Conservation (phyloP, 441 rosid species). For the Viola pubescens region DNA sequence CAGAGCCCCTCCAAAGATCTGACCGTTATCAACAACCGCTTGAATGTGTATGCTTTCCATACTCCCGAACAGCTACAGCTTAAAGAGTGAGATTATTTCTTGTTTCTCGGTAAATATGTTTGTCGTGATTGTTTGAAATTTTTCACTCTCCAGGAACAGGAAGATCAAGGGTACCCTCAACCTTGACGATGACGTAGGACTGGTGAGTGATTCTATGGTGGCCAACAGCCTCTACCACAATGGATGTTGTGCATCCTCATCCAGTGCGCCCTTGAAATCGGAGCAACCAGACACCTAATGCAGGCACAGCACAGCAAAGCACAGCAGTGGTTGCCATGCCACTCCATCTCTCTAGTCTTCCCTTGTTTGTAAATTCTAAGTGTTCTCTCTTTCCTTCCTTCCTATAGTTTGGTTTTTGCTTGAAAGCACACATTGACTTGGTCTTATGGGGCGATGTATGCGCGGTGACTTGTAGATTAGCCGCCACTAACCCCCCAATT, state of each 20-base stretch:
- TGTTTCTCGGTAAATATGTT: background rate
- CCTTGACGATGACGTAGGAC: conserved; percentile 73
- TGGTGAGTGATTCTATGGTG: conserved; percentile 89
- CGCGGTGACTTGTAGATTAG: conserved; percentile 39
- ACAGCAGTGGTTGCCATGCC: too few species aligned
- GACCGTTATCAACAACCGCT: conserved; percentile 71
- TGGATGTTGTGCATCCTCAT: conserved; percentile 45
- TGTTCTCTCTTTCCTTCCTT: conserved; percentile 2
- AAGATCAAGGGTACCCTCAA: conserved; percentile 62
- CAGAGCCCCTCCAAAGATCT: conserved; percentile 98
- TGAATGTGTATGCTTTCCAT: conserved; percentile 52
- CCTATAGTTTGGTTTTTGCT: conserved; percentile 3
- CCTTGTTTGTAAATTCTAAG: conserved; percentile 30
- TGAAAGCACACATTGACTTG: conserved; percentile 2
- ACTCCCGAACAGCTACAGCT: background rate
- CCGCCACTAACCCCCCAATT: conserved; percentile 17
- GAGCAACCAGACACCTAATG: conserved; percentile 41
- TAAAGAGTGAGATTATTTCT: conserved; percentile 1
- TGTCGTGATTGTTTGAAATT: background rate
- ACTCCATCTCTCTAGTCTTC: background rate
- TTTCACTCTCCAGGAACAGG: conserved; percentile 28
- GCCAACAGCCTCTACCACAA: conserved; percentile 71
- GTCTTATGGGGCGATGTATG: conserved; percentile 15
- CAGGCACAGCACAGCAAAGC: too few species aligned
- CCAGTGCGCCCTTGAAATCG: conserved; percentile 41